Evolutionary conservation across 805 yeast genomes (phyloP), one percentile per base, ranked within the genome.

Genomic region (Yarrowia sp.): DNA sequence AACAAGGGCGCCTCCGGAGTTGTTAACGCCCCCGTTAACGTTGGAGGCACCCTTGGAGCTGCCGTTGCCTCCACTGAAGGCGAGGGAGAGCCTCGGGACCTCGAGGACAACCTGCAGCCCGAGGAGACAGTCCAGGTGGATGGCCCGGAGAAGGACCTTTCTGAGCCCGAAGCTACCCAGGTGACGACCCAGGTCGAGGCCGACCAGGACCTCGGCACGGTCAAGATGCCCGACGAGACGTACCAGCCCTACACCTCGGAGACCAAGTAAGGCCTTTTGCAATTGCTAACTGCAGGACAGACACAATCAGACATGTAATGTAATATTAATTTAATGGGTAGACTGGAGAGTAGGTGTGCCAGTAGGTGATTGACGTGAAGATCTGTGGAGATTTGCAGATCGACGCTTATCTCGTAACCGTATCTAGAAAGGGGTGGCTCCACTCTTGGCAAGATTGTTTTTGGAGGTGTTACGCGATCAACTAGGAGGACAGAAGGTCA

Each of bases 191-290:
- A 19, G 21, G 18, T 33, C 21, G 53, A 33, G 16, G 21, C 39
- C 31, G 21, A 9, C 24, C 41, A 33, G 58, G 58, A 51, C 18
- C 41, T 51, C 36, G 42, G 58, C 42, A 51, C 58, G 24, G 42
- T 35, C 32, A 22, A 51, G 58, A 35, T 51, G 42, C 58, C 58
- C 32, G 42, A 51, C n/a, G 58, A 35, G 38, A 35, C 41, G 5
- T 51, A 51, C 58, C 42, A 33, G 42, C 58, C 58, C 27, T 35
- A 51, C 42, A 47, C 55, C 21, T 21, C 56, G 41, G 44, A 39
- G 14, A 22, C 44, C 41, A 32, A 32, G 51, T 44, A 44, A 35
- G 18, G 16, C 6, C n/a, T 24, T 16, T 29, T 27, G 35, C 35
- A 16, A 29, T 32, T 47, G 55, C 55, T 47, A 47, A 47, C 55